phyloP scores from a whole-genome alignment of 2,329 filamentous ascomycete genomes.

The Trichoderma breve region DNA sequence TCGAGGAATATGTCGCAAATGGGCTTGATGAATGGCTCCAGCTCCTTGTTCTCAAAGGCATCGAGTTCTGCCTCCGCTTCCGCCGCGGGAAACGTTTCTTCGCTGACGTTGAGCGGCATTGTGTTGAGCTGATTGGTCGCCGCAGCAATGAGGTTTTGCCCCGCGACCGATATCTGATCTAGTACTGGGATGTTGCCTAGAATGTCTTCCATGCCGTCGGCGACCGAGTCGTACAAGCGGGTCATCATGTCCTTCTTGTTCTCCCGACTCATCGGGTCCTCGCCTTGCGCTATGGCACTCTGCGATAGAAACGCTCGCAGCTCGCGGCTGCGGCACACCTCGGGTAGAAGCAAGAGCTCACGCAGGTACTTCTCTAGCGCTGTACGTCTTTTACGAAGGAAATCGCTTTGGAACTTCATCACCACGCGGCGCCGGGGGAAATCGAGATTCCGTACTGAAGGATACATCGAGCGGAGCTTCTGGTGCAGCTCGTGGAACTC shows the following conservation, averaged over 20 bases:
- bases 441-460: conserved; percentile 83
- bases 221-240: conserved; percentile 91
- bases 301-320: conserved; percentile 90
- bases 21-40: conserved; percentile 95
- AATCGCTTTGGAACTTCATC: conserved; percentile 95
- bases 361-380: conserved; percentile 83
- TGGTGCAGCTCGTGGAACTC: conserved; percentile 97
- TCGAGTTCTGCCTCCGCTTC: conserved; percentile 94
- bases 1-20: conserved; percentile 98
- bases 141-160: conserved; percentile 84
- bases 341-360: conserved; percentile 79
- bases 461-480: conserved; percentile 77
- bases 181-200: conserved; percentile 93
- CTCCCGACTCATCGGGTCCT: conserved; percentile 56
- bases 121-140: conserved; percentile 63
- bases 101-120: conserved; percentile 51
- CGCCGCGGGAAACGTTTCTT: conserved; percentile 53
- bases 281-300: conserved; percentile 68
- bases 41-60: conserved; percentile 84
- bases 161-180: conserved; percentile 88
- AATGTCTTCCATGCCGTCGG: conserved; percentile 97
- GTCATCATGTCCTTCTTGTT: conserved; percentile 86
- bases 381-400: conserved; percentile 80
- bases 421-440: conserved; percentile 90
- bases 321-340: conserved; percentile 91